Evolutionary conservation across 1,139 yeast genomes (phyloP).

Genomic region (Kodamaea fungicola): DNA sequence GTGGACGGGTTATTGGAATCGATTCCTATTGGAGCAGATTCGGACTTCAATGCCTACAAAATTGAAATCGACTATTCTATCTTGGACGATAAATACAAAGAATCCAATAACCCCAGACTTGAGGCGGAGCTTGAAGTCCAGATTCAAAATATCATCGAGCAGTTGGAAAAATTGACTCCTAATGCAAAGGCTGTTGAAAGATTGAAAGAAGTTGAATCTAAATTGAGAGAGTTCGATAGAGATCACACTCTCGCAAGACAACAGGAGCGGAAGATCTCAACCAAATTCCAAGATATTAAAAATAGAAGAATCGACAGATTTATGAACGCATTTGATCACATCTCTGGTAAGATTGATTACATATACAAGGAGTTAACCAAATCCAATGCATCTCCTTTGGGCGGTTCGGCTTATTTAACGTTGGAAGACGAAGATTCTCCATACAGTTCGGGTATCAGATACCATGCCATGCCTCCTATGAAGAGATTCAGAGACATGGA

Average conservation of each 20-base stretch:
- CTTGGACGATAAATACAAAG: conserved; percentile 46
- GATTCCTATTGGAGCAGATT: conserved; percentile 42
- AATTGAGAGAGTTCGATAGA: conserved; percentile 56
- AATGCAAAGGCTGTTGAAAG: conserved; percentile 80
- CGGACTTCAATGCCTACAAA: conserved; percentile 41
- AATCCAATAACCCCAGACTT: conserved; percentile 32
- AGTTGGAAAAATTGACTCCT: conserved; percentile 65
- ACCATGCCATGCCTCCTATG: conserved; percentile 96
- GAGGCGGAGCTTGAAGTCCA: conserved; percentile 47
- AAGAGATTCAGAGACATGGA: conserved; percentile 94
- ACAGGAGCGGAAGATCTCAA: conserved; percentile 54
- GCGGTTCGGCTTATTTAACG: conserved; percentile 90
- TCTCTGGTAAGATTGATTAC: conserved; percentile 66
- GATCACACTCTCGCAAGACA: conserved; percentile 65
- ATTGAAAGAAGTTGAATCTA: conserved; percentile 62
- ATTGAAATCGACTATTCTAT: conserved; percentile 55
- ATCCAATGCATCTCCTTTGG: conserved; percentile 63
- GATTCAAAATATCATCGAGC: conserved; percentile 33
- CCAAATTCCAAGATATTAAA: conserved; percentile 59
- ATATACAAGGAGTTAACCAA: conserved; percentile 88
- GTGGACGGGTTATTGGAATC: conserved; percentile 53
- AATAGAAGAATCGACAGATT: conserved; percentile 58
- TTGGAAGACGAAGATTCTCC: conserved; percentile 91
- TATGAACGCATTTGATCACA: conserved; percentile 72
- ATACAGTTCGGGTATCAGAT: conserved; percentile 75